Evolutionary conservation across 2,329 filamentous ascomycete species (phyloP).

Genomic region (Colletotrichum aenigma): DNA sequence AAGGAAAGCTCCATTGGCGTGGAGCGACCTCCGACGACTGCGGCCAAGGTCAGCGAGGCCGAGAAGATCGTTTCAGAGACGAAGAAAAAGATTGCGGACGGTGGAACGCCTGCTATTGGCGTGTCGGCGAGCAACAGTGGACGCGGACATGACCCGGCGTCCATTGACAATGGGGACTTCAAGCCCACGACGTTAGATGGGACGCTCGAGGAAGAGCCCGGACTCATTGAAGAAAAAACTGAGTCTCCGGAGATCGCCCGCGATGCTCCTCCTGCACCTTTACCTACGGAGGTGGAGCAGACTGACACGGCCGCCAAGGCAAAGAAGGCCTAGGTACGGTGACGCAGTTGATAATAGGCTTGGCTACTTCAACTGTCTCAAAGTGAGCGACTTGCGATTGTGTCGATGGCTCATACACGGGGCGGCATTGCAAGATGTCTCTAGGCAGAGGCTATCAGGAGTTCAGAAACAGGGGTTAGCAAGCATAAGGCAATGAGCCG

Average conservation of each 20-base stretch:
- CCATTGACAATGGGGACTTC: slow-evolving; percentile 43
- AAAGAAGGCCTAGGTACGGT: neutral
- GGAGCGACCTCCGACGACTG: slow-evolving; percentile 36
- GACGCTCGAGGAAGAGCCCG: slow-evolving; percentile 56
- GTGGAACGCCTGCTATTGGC: slow-evolving; percentile 54
- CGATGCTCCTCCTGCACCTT: neutral
- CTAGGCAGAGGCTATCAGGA: neutral
- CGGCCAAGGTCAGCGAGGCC: slow-evolving; percentile 57
- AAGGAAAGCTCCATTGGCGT: slow-evolving; percentile 54
- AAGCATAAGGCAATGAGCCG: neutral
- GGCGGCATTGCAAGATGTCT: neutral
- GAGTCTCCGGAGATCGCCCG: slow-evolving; percentile 27
- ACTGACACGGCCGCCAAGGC: slow-evolving; percentile 10
- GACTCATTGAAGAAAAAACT: slow-evolving; percentile 36
- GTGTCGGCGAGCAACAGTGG: slow-evolving; percentile 68
- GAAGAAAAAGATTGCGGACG: slow-evolving; percentile 64
- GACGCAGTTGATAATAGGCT: neutral
- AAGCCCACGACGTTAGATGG: slow-evolving; percentile 57
- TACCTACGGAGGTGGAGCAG: slow-evolving; percentile 14
- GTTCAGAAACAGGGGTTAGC: neutral
- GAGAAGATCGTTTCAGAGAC: slow-evolving; percentile 65
- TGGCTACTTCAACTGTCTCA: neutral
- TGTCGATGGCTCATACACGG: neutral
- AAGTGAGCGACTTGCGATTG: neutral
- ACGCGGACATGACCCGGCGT: slow-evolving; percentile 51